Evolutionary conservation across 768 basidiomycete species (phyloP).

Genomic region (Tricholoma matsutake): DNA sequence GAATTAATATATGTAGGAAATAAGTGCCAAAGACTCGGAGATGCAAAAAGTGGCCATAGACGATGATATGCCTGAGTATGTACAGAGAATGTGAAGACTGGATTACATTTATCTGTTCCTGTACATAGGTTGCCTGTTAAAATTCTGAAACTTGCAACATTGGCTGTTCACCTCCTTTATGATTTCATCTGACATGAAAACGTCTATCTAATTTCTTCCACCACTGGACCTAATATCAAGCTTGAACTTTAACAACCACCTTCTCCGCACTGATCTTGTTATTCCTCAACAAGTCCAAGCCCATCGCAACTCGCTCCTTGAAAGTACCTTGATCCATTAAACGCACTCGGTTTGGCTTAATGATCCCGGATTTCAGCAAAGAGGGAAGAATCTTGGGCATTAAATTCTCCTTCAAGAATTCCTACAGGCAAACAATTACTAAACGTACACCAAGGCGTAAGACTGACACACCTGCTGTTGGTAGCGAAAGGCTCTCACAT

Average conservation of each 20-base stretch:
- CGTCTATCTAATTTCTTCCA: neutral
- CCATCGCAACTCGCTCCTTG: conserved; percentile 38
- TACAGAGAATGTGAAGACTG: no score
- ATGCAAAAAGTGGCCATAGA: no score
- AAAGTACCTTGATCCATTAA: conserved; percentile 42
- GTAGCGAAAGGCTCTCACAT: conserved; percentile 41
- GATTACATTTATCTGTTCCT: no score
- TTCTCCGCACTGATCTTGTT: conserved; percentile 52
- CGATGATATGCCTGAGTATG: no score
- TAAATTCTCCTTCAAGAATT: conserved; percentile 38
- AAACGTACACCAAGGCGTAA: neutral
- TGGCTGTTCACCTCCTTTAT: neutral
- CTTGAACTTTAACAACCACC: conserved; percentile 37
- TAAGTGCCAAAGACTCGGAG: no score
- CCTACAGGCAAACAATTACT: conserved; percentile 24
- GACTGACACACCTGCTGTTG: conserved; percentile 30
- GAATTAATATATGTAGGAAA: no score
- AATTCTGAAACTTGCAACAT: no score
- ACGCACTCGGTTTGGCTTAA: conserved; percentile 40
- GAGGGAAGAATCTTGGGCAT: conserved; percentile 45
- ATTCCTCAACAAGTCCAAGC: conserved; percentile 42
- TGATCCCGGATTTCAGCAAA: conserved; percentile 34
- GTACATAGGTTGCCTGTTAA: no score
- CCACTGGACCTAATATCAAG: neutral
- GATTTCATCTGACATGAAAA: neutral